phyloP scores from a whole-genome alignment of 805 yeast genomes.

The Candida silvatica region DNA sequence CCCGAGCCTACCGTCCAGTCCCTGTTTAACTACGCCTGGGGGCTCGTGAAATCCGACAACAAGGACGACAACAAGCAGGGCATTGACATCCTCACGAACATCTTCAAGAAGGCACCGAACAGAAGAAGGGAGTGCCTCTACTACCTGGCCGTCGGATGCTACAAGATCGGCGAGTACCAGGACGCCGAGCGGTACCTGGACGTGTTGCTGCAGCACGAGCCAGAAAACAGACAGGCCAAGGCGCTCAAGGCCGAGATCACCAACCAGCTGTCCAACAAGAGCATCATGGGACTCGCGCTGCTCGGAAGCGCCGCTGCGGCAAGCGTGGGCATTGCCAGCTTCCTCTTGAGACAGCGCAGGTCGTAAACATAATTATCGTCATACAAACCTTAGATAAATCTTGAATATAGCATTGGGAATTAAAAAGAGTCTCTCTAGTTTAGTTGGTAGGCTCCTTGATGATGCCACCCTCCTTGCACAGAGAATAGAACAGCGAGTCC shows the following conservation, averaged over 20 bases:
- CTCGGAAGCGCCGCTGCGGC: slow-evolving; percentile 82
- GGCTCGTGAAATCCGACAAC: slow-evolving; percentile 64
- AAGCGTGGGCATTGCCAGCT: slow-evolving; percentile 46
- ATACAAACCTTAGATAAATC: too few species aligned
- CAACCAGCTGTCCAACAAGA: slow-evolving; percentile 78
- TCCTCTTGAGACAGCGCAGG: slow-evolving; percentile 4
- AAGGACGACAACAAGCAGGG: slow-evolving; percentile 70
- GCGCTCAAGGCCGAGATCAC: slow-evolving; percentile 71
- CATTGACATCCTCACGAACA: slow-evolving; percentile 58
- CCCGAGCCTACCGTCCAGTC: slow-evolving; percentile 78
- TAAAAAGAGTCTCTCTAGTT: not conserved
- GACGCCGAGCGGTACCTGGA: slow-evolving; percentile 85
- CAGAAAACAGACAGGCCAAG: slow-evolving; percentile 71
- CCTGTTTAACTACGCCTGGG: slow-evolving; percentile 95
- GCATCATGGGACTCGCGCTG: slow-evolving; percentile 80
- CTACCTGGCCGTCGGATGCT: slow-evolving; percentile 81
- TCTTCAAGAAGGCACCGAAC: slow-evolving; percentile 68
- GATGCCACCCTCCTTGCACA: slow-evolving; percentile 75
- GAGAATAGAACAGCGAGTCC: slow-evolving; percentile 65
- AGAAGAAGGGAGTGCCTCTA: slow-evolving; percentile 86
- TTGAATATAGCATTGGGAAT: too few species aligned
- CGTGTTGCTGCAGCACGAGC: slow-evolving; percentile 68
- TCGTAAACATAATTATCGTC: slow-evolving; percentile 1
- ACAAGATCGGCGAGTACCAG: slow-evolving; percentile 77
- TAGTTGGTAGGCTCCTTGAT: not conserved